Percentiles rank a stretch among this genome's conserved stretches.
phyloP scores from a whole-genome alignment of 306 rosid genomes.

The Castanospermum australe region DNA sequence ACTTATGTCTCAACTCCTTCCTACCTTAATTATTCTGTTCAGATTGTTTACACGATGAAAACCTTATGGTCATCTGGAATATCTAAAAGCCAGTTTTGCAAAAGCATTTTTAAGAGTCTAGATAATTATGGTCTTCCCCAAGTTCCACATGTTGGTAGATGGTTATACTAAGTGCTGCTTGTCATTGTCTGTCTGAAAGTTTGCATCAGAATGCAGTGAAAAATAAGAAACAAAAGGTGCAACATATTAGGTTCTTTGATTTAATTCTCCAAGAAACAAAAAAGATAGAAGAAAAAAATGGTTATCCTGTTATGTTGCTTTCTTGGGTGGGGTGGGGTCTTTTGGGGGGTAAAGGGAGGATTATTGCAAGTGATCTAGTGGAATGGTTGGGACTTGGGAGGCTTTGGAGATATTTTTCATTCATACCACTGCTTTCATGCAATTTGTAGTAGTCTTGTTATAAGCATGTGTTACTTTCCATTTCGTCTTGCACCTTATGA shows the following conservation, averaged over 20 bases:
- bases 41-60: not conserved
- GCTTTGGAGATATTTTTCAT: not conserved
- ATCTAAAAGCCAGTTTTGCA: not conserved
- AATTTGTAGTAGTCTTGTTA: not conserved
- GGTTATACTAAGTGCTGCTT: no score
- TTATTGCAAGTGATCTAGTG: not conserved
- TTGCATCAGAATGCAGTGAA: not conserved
- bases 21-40: not conserved
- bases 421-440: not conserved
- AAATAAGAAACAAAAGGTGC: not conserved
- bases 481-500: not conserved
- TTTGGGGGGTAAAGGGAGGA: not conserved
- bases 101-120: not conserved
- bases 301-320: not conserved
- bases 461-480: not conserved
- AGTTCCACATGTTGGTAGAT: no score
- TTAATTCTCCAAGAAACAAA: not conserved
- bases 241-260: not conserved
- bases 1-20: not conserved
- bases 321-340: not conserved
- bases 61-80: not conserved
- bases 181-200: no score
- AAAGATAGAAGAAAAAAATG: not conserved
- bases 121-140: not conserved
- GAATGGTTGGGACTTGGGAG: not conserved